Percentiles rank a stretch among this genome's conserved stretches.
phyloP scores from a whole-genome alignment of 129 eudicot genomes.

The Flaveria linearis region DNA sequence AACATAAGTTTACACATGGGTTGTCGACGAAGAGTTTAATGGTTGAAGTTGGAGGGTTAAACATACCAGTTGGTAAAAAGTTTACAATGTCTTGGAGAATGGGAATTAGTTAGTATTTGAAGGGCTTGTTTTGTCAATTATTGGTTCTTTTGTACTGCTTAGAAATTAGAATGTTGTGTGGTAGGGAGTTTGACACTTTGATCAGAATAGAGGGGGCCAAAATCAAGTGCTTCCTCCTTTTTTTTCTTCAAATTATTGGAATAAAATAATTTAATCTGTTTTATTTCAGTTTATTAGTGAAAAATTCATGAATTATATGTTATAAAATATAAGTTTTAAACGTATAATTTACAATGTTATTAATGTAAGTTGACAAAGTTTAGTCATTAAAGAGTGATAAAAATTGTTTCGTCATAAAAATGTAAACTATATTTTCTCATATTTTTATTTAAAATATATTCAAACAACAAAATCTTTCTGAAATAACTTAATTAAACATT shows the following conservation, averaged over 20 bases:
- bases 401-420: too few relatives aligned
- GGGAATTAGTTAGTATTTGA: constrained; percentile 53
- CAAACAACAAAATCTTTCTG: not conserved
- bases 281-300: not conserved
- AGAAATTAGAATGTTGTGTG: constrained; percentile 17
- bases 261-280: not conserved
- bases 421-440: too few relatives aligned
- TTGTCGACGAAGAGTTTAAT: constrained; percentile 50
- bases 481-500: not conserved
- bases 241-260: not conserved
- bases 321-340: too few relatives aligned
- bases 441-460: not conserved
- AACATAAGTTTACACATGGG: constrained; percentile 43
- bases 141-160: constrained; percentile 10
- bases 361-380: not conserved
- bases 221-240: constrained; percentile 4
- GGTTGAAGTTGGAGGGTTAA: constrained; percentile 81
- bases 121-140: constrained; percentile 23
- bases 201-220: not conserved
- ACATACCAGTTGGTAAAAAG: constrained; percentile 70
- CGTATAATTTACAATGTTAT: too few relatives aligned
- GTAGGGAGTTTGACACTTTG: not conserved
- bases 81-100: constrained; percentile 86
- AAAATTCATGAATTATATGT: too few relatives aligned
- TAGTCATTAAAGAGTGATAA: too few relatives aligned